Evolutionary conservation across 192 early-diverging fungal genomes (phyloP), one percentile per base, ranked within the genome.

Genomic region (Glomus cerebriforme): DNA sequence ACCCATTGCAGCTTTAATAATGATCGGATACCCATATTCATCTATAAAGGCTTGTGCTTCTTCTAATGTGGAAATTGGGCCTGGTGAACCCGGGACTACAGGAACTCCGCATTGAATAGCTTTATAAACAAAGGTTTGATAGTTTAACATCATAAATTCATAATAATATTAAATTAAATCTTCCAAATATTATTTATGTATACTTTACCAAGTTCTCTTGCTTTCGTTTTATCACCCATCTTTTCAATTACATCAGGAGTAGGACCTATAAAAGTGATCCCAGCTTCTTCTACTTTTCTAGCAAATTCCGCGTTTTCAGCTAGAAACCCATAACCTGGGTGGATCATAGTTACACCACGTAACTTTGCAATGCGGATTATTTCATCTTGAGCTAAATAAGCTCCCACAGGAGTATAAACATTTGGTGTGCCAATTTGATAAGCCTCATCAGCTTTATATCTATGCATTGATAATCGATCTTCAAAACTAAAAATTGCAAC

Each of bases 1-100:
- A 62, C 97, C 97, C 91, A 95, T 95, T 13, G 96, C 94, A 8
- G 97, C 96, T 85, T 99, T 99, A 88, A 99, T 96, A 75, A 99
- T 97, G 76, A 98, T 88, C 0, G 96, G 96, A 85, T 95, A 92
- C 1, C 97, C 96, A 82, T 97, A 84, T 84, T 92, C 86, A 59
- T 87, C 80, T 79, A 95, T 92, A 79, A 98, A 97, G 1, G 81
- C 85, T 60, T 88, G 82, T 4, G 92, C 93, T 17, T 96, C 91
- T 0, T 60, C 81, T 37, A 88, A 79, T 17, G 86, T 87, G n/a
- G 84, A 85, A 64, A 97, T 88, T 12, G 95, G 93, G 15, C 96
- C 96, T 75, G 92, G 91, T n/a, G 94, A 93, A 70, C 97, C 97
- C 45, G 96, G 97, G 24, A 98, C 96, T 17, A 98, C 93, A 15